Conservation (phyloP, 164 flowering plant species). For the Magnolia changhungtana region DNA sequence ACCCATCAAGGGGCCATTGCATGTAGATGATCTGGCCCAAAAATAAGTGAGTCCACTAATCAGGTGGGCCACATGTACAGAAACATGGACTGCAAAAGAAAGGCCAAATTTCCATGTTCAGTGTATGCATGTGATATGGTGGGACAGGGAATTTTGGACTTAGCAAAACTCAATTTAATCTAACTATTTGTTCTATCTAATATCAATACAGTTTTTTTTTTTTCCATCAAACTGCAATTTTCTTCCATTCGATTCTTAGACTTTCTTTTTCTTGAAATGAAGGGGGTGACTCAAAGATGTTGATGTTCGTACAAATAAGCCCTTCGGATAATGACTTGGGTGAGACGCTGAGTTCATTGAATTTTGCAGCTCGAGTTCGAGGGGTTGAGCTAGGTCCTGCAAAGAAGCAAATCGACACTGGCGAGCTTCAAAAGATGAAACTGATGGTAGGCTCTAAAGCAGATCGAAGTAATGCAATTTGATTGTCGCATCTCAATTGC, state of each 20-base stretch:
- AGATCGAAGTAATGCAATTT: background rate
- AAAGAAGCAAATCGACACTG: slow-evolving; percentile 67
- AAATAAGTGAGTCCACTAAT: too few relatives aligned
- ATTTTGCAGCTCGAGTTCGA: slow-evolving; percentile 82
- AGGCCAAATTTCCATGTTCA: too few relatives aligned
- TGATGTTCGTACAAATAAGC: slow-evolving; percentile 93
- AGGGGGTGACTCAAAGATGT: slow-evolving; percentile 87
- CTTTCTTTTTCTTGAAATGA: slow-evolving; percentile 15
- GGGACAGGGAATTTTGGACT: too few relatives aligned
- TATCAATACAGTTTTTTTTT: too few relatives aligned
- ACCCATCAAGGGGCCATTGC: too few relatives aligned
- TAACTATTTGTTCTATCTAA: background rate
- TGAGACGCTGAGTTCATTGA: slow-evolving; percentile 80
- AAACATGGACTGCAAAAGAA: too few relatives aligned
- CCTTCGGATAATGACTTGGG: slow-evolving; percentile 75
- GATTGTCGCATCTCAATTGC: background rate
- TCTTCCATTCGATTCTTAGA: background rate
- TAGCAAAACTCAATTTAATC: too few relatives aligned
- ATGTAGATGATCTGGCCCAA: too few relatives aligned
- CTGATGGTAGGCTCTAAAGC: slow-evolving; percentile 40
- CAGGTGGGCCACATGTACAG: too few relatives aligned
- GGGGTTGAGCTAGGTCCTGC: slow-evolving; percentile 87
- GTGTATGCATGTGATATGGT: too few relatives aligned
- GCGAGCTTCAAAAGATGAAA: slow-evolving; percentile 74
- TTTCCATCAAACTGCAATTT: too few relatives aligned